phyloP scores from a whole-genome alignment of 345 rosid species.

The Eucalyptus regnans region DNA sequence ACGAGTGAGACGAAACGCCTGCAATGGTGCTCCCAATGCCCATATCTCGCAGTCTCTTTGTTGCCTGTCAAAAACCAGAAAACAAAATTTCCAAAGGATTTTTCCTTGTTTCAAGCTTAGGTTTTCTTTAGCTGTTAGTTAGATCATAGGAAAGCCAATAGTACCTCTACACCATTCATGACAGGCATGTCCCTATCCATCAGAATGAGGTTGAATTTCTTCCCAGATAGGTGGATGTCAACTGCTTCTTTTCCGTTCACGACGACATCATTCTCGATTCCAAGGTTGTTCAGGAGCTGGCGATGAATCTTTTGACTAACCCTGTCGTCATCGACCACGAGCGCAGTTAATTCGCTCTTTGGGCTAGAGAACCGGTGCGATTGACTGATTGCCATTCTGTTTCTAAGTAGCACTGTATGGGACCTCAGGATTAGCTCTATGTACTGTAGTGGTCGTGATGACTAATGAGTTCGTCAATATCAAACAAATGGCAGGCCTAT shows the following conservation, averaged over 20 bases:
- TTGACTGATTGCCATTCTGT: not conserved
- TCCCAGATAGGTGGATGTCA: conserved; percentile 45
- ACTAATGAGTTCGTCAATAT: not conserved
- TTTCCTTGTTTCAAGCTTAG: not conserved
- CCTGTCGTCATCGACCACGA: conserved; percentile 54
- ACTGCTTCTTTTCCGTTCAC: conserved; percentile 68
- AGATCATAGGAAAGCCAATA: not conserved
- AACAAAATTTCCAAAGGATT: not conserved
- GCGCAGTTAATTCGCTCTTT: conserved; percentile 23
- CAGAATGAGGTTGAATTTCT: conserved; percentile 56
- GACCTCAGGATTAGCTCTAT: not conserved
- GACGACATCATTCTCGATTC: conserved; percentile 33
- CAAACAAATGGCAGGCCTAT: not conserved
- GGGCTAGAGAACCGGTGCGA: not conserved
- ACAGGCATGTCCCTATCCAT: conserved; percentile 94
- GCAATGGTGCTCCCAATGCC: conserved; percentile 58
- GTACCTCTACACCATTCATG: conserved; percentile 80
- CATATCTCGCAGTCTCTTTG: conserved; percentile 54
- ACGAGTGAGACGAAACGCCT: conserved; percentile 45
- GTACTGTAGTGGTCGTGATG: not conserved
- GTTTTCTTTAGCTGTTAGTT: not conserved
- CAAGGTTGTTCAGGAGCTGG: conserved; percentile 35
- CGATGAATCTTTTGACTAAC: conserved; percentile 40
- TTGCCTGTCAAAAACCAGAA: conserved; percentile 27
- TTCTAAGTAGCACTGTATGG: not conserved